Conservation (phyloP, 1,284 basidiomycete species). For the Malassezia caprae region DNA sequence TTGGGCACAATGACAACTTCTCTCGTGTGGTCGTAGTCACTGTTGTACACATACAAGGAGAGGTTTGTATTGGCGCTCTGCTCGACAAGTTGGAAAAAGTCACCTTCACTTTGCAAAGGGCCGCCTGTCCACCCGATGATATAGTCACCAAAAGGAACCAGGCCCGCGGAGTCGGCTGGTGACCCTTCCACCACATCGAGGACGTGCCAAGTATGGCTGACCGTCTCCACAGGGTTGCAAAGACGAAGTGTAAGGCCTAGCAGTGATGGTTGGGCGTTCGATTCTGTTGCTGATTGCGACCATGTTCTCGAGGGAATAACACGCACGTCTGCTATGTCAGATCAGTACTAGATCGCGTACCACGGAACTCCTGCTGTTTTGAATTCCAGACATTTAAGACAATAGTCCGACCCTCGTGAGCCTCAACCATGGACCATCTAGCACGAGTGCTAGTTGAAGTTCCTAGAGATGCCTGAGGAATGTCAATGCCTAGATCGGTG, state of each 20-base stretch:
- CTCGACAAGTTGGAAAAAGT: slow-evolving; percentile 94
- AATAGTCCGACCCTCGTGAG: slow-evolving; percentile 68
- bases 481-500: slow-evolving; percentile 23
- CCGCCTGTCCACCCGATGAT: slow-evolving; percentile 92
- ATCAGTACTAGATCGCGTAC: slow-evolving; percentile 52
- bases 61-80: slow-evolving; percentile 83
- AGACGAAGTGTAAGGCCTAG: slow-evolving; percentile 84
- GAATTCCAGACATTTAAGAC: slow-evolving; percentile 80
- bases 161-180: slow-evolving; percentile 68
- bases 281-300: slow-evolving; percentile 58
- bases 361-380: slow-evolving; percentile 70
- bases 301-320: slow-evolving; percentile 75
- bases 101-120: slow-evolving; percentile 68
- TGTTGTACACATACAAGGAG: slow-evolving; percentile 87
- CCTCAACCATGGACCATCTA: slow-evolving; percentile 56
- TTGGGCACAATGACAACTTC: slow-evolving; percentile 43
- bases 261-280: slow-evolving; percentile 56
- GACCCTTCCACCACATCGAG: slow-evolving; percentile 90
- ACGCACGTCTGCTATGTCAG: slow-evolving; percentile 56
- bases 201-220: slow-evolving; percentile 71
- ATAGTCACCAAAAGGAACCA: slow-evolving; percentile 80
- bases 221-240: slow-evolving; percentile 52
- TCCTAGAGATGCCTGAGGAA: background rate
- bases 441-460: slow-evolving; percentile 19
- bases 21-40: slow-evolving; percentile 67